These are phyloP conservation scores for Boletus sp. DNA, from an alignment of 768 basidiomycete species.

Conservation along the genomic window DNA sequence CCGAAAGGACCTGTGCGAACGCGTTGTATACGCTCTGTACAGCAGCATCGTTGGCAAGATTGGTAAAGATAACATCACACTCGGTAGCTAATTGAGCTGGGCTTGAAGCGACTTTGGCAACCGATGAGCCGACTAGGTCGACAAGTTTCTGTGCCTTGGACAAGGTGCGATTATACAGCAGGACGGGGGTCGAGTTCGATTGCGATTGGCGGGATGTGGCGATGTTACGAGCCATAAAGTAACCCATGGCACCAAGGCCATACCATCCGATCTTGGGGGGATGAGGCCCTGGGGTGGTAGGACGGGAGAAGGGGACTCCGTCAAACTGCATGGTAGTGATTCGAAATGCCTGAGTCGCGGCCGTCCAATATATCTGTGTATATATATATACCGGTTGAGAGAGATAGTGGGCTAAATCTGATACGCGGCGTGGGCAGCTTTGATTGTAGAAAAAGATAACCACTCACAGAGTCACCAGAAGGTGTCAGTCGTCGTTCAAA, in stretches of 20 bases:
- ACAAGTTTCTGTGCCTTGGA: slow-evolving; percentile 57
- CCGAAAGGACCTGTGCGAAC: slow-evolving; percentile 58
- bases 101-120: slow-evolving; percentile 53
- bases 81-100: slow-evolving; percentile 57
- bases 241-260: slow-evolving; percentile 67
- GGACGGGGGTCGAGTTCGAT: slow-evolving; percentile 45
- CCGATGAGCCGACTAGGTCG: slow-evolving; percentile 51
- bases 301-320: slow-evolving; percentile 54
- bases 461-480: neutral
- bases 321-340: slow-evolving; percentile 9
- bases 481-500: neutral
- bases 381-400: neutral
- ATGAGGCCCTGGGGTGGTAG: slow-evolving; percentile 45
- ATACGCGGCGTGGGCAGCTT: neutral
- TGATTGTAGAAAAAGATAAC: neutral
- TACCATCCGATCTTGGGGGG: slow-evolving; percentile 42
- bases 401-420: neutral
- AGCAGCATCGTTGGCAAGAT: slow-evolving; percentile 66
- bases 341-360: slow-evolving; percentile 5
- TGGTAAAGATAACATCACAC: slow-evolving; percentile 76
- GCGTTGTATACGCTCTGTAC: slow-evolving; percentile 61
- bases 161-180: slow-evolving; percentile 73
- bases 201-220: slow-evolving; percentile 48
- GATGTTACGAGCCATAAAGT: slow-evolving; percentile 75
- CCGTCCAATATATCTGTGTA: slow-evolving; percentile 1